These are phyloP conservation scores for Noccaea caerulescens DNA, from an alignment of 345 rosid genomes.

Conservation along the genomic window DNA sequence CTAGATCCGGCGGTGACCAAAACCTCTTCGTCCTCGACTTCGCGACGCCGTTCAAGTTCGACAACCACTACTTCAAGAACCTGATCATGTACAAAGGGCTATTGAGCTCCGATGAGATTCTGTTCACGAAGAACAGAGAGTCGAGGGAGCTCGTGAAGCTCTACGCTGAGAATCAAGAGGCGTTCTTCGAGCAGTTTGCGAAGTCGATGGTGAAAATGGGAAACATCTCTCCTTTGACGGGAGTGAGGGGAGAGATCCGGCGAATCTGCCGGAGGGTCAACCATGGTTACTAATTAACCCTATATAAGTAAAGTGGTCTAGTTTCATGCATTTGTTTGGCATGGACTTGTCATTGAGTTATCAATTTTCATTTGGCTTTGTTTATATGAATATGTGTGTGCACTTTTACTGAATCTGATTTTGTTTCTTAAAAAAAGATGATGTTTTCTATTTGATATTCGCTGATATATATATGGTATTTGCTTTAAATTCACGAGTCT, in stretches of 20 bases:
- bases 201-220: slow-evolving; percentile 84
- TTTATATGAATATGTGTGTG: slow-evolving; percentile 12
- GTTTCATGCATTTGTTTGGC: slow-evolving; percentile 30
- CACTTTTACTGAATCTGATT: not conserved
- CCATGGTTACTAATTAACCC: slow-evolving; percentile 35
- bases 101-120: slow-evolving; percentile 70
- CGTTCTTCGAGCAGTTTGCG: slow-evolving; percentile 72
- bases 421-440: not conserved
- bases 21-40: slow-evolving; percentile 63
- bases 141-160: slow-evolving; percentile 60
- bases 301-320: not conserved
- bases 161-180: slow-evolving; percentile 57
- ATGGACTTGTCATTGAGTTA: slow-evolving; percentile 17
- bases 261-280: slow-evolving; percentile 66
- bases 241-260: slow-evolving; percentile 66
- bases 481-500: not conserved
- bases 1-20: slow-evolving; percentile 61
- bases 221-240: slow-evolving; percentile 69
- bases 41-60: slow-evolving; percentile 62
- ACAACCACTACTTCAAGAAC: slow-evolving; percentile 78
- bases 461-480: not conserved
- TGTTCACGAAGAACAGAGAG: slow-evolving; percentile 56
- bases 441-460: not conserved
- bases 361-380: slow-evolving; percentile 11
- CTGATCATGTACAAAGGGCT: slow-evolving; percentile 66